phyloP scores from a whole-genome alignment of 2,329 filamentous ascomycete genomes.

The Neoarthrinium moseri region DNA sequence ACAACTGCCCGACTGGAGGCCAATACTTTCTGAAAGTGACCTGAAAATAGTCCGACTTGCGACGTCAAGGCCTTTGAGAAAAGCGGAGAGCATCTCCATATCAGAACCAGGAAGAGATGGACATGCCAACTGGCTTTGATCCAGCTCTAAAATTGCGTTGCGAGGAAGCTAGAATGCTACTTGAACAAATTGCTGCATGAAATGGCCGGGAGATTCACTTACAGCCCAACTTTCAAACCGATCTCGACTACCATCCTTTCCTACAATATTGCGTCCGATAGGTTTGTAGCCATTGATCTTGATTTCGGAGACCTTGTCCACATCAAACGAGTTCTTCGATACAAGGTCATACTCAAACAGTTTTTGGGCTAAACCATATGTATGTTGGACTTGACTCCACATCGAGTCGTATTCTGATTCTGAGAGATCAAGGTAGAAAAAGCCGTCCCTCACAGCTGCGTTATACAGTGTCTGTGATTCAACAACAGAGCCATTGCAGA shows the following conservation, averaged over 20 bases:
- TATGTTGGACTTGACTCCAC: not conserved
- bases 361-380: not conserved
- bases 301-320: constrained; percentile 3
- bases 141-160: constrained; percentile 2
- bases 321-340: constrained; percentile 1
- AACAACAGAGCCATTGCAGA: no score
- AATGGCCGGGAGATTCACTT: no score
- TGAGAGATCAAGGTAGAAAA: constrained; percentile 4
- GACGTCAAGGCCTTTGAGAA: not conserved
- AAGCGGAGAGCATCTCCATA: not conserved
- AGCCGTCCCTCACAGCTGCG: no score
- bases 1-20: not conserved
- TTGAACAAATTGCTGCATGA: no score
- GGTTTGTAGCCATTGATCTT: constrained; percentile 8
- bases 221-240: constrained; percentile 8
- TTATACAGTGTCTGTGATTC: no score
- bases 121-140: not conserved
- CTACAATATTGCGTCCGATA: constrained; percentile 4
- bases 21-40: not conserved
- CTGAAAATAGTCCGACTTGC: not conserved
- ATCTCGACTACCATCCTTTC: not conserved
- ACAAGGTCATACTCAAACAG: not conserved
- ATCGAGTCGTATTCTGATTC: not conserved
- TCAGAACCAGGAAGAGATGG: not conserved
- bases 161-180: not conserved